Conservation (phyloP, 192 early-diverging fungal species). For the Coemansia sp. region DNA sequence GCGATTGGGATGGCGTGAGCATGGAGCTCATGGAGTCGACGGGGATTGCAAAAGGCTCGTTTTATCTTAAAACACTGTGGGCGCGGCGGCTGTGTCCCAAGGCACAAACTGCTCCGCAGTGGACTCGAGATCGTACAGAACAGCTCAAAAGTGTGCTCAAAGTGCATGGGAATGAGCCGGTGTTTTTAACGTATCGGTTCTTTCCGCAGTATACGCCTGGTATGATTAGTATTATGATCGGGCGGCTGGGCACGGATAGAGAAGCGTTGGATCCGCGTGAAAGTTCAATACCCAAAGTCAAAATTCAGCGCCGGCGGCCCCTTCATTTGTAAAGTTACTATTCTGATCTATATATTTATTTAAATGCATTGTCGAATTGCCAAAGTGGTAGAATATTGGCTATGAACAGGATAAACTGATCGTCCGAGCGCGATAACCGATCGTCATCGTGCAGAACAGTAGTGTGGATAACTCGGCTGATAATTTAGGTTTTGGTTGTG, state of each 20-base stretch:
- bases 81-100: conserved; percentile 18
- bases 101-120: conserved; percentile 22
- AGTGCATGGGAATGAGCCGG: conserved; percentile 32
- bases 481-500: too few relatives aligned
- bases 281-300: not conserved
- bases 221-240: conserved; percentile 8
- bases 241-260: conserved; percentile 5
- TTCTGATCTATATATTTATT: too few relatives aligned
- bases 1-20: conserved; percentile 20
- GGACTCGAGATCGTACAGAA: conserved; percentile 10
- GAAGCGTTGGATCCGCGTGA: conserved; percentile 18
- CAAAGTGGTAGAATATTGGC: too few relatives aligned
- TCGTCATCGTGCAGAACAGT: too few relatives aligned
- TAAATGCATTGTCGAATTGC: too few relatives aligned
- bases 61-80: conserved; percentile 12
- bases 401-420: too few relatives aligned
- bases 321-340: not conserved
- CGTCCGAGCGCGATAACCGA: too few relatives aligned
- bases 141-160: conserved; percentile 8
- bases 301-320: not conserved
- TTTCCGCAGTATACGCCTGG: conserved; percentile 40
- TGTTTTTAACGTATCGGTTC: conserved; percentile 42
- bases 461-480: too few relatives aligned
- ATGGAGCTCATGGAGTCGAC: conserved; percentile 13
- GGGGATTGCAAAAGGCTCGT: conserved; percentile 3